Base-by-base conservation (phyloP, 1,284 basidiomycete species). In the Sanghuangporus weigelae region DNA sequence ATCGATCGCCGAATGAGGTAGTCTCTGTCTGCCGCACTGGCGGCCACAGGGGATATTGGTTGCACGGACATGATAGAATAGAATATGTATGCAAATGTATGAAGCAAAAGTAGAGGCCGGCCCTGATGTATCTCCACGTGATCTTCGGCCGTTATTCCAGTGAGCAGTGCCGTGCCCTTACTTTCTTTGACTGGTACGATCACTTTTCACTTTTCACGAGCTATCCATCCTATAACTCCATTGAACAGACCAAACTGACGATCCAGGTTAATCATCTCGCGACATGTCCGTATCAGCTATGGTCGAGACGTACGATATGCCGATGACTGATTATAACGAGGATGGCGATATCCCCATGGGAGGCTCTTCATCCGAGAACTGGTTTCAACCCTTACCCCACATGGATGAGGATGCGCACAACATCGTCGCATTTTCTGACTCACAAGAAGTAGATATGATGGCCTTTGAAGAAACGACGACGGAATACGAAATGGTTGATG, bases 401-500 rank as follows among this genome's bases (percentile, higher is more conserved):
- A 66, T 66, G 61, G 65, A 66, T n/a, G 65, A 66, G 44, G 65
- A 66, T 54, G 19, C 38, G 12, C 57, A 60, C 50, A n/a, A 48
- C 11, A 26, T 42, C 31, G 46, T 38, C n/a, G 19, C 39, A 39
- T 46, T 46, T 46, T 38, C 58, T 7, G 55, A 53, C 36, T n/a
- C 58, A 12, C 40, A 88, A 57, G 89, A 90, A 71, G 79, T 91
- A 58, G 89, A 91, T 65, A 90, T 91, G 86, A 86, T 87, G 62
- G 74, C 77, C 51, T 82, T 84, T 68, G 75, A 81, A 31, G 81
- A 80, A 23, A 79, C 81, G 64, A 75, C 77, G 51, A 75, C 77
- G 50, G 89, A 91, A 73, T 90, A 87, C 71, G 89, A 90, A 67
- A 91, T 91, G 89, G 79, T 78, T 19, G 87, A 86, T 68, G 81